phyloP scores from a whole-genome alignment of 2,329 filamentous ascomycete genomes.

The Paraconiothyrium sp. region DNA sequence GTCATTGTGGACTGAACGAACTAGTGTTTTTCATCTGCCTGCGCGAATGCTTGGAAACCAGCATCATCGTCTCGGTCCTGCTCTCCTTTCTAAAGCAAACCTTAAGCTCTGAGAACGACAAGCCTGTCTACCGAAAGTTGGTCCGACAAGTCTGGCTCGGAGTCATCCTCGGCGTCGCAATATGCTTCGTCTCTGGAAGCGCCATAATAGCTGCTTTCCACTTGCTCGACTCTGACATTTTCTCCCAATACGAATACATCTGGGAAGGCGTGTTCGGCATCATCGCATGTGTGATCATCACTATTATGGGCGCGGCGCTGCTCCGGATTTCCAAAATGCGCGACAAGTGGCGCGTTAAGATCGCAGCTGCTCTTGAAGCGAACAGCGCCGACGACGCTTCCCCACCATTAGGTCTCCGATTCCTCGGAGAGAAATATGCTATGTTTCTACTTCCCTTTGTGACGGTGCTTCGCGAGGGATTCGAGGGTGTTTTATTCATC shows the following conservation, averaged over 20 bases:
- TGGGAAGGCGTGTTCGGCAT: constrained; percentile 84
- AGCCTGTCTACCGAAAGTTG: constrained; percentile 71
- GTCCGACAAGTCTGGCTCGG: constrained; percentile 76
- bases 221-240: not conserved
- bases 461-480: constrained; percentile 83
- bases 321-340: constrained; percentile 84
- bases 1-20: not conserved
- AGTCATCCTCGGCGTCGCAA: constrained; percentile 67
- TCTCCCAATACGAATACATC: constrained; percentile 74
- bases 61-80: constrained; percentile 84
- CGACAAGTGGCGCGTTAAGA: constrained; percentile 85
- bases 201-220: constrained; percentile 80
- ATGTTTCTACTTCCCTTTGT: constrained; percentile 90
- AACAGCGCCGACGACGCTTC: constrained; percentile 50
- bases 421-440: constrained; percentile 74
- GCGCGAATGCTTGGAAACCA: constrained; percentile 82
- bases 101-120: constrained; percentile 71
- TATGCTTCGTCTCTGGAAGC: constrained; percentile 71
- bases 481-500: constrained; percentile 84
- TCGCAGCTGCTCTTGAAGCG: constrained; percentile 73
- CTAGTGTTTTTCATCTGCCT: constrained; percentile 89
- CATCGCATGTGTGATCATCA: constrained; percentile 80
- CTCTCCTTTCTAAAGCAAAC: constrained; percentile 86
- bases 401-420: constrained; percentile 23
- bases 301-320: constrained; percentile 80